These are phyloP conservation scores for Colletotrichum neosansevieriae DNA, from an alignment of 2,329 filamentous ascomycete genomes.

Conservation along the genomic window DNA sequence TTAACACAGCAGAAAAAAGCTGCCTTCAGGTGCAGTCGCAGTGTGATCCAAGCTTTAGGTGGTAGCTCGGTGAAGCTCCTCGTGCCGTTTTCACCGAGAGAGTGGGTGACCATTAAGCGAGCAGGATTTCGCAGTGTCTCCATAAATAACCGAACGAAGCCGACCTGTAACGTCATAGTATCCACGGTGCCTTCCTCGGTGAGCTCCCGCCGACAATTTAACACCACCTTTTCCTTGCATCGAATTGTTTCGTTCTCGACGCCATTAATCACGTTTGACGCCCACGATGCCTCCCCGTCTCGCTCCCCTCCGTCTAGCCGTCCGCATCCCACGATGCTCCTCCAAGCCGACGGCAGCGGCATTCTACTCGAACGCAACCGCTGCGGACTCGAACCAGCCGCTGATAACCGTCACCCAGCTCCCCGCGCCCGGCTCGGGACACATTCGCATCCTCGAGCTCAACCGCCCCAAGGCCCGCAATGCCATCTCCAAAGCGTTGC, in stretches of 20 bases:
- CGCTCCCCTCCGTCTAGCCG: slow-evolving; percentile 37
- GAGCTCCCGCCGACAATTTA: background rate
- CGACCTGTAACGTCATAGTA: slow-evolving; percentile 37
- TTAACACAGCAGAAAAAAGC: background rate
- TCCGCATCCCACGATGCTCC: slow-evolving; percentile 41
- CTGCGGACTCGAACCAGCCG: slow-evolving; percentile 53
- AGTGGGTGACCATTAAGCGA: background rate
- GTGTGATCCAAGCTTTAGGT: slow-evolving; percentile 20
- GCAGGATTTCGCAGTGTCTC: background rate
- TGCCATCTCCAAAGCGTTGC: slow-evolving; percentile 85
- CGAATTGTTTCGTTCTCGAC: background rate
- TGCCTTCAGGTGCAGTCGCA: background rate
- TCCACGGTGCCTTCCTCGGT: slow-evolving; percentile 13
- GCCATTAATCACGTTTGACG: background rate
- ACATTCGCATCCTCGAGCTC: slow-evolving; percentile 88
- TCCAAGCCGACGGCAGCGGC: background rate
- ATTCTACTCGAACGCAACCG: slow-evolving; percentile 59
- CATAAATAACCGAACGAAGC: slow-evolving; percentile 37
- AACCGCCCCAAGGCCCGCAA: slow-evolving; percentile 89
- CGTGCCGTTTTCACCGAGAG: background rate
- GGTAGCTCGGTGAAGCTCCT: slow-evolving; percentile 24
- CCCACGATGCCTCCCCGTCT: slow-evolving; percentile 51
- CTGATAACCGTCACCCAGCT: slow-evolving; percentile 79
- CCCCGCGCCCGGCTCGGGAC: slow-evolving; percentile 82
- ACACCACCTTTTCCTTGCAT: background rate